phyloP scores from a whole-genome alignment of 352 stramenopile species.

The Vaucheria bursata region DNA sequence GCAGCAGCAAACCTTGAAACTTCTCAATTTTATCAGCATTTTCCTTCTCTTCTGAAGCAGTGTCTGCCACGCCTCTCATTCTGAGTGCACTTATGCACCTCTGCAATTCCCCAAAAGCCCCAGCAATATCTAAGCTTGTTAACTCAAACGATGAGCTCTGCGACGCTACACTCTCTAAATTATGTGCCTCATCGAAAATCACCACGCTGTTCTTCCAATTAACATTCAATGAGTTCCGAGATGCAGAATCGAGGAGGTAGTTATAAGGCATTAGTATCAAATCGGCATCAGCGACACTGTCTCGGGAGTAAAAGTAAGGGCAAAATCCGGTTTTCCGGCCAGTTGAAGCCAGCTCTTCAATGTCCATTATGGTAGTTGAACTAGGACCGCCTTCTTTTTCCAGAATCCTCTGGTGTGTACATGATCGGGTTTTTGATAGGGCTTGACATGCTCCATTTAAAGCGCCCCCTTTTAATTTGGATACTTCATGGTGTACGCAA shows the following conservation, averaged over 20 bases:
- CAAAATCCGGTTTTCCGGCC: constrained; percentile 69
- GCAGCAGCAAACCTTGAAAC: neutral
- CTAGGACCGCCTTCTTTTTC: constrained; percentile 3
- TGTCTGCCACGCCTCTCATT: constrained; percentile 6
- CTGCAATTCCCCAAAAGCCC: constrained; percentile 83
- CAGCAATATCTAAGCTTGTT: constrained; percentile 79
- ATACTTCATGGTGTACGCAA: constrained; percentile 88
- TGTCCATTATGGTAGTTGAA: constrained; percentile 75
- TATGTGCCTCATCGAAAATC: constrained; percentile 99
- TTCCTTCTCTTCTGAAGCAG: neutral
- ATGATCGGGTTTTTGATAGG: constrained; percentile 61
- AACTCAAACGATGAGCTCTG: constrained; percentile 93
- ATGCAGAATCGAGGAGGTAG: constrained; percentile 94
- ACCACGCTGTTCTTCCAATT: constrained; percentile 90
- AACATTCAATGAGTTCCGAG: constrained; percentile 69
- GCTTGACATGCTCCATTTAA: constrained; percentile 63
- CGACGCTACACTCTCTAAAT: constrained; percentile 77
- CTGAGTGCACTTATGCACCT: constrained; percentile 32
- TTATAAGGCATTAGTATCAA: constrained; percentile 99
- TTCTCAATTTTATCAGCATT: constrained; percentile 1
- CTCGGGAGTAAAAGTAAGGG: constrained; percentile 90
- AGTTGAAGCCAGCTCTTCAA: constrained; percentile 88
- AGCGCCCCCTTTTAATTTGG: constrained; percentile 64
- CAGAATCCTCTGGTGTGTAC: constrained; percentile 49
- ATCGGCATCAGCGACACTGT: constrained; percentile 73